Conservation (phyloP, 345 rosid species). For the Stellera chamaejasme region DNA sequence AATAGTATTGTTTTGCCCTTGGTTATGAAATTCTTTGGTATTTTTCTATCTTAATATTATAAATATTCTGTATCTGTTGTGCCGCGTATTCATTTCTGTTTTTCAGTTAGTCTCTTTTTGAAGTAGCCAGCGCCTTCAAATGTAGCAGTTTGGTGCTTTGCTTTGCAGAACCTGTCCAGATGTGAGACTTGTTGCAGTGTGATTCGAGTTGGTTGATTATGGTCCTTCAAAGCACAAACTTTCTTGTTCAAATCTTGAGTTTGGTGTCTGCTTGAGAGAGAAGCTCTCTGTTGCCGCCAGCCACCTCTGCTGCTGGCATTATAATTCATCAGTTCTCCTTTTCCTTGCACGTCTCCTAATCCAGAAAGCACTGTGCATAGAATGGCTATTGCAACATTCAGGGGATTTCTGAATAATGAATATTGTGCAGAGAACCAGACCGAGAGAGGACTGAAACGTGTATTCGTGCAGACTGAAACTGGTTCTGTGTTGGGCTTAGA, state of each 20-base stretch:
- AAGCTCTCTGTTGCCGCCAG: slow-evolving; percentile 34
- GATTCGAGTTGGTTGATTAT: slow-evolving; percentile 20
- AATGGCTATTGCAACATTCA: slow-evolving; percentile 60
- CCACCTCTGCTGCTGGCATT: slow-evolving; percentile 28
- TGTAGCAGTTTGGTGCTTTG: slow-evolving; percentile 8
- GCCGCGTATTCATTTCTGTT: neutral
- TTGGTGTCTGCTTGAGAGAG: slow-evolving; percentile 43
- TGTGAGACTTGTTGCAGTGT: slow-evolving; percentile 5
- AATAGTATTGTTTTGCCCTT: too few species aligned
- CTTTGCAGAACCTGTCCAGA: slow-evolving; percentile 7
- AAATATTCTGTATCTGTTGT: too few species aligned
- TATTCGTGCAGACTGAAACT: slow-evolving; percentile 92
- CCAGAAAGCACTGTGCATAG: slow-evolving; percentile 51
- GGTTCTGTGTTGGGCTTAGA: slow-evolving; percentile 98
- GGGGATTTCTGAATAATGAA: slow-evolving; percentile 44
- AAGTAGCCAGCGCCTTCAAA: slow-evolving; percentile 2
- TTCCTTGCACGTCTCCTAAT: slow-evolving; percentile 53
- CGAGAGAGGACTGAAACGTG: slow-evolving; percentile 59
- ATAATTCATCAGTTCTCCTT: slow-evolving; percentile 12
- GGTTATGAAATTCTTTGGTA: too few species aligned
- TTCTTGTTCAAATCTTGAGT: slow-evolving; percentile 17
- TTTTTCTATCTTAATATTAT: too few species aligned
- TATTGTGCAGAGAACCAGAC: slow-evolving; percentile 28
- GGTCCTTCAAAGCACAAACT: slow-evolving; percentile 18
- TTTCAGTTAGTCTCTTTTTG: slow-evolving; percentile 4